phyloP scores from a whole-genome alignment of 768 basidiomycete species.

The Psilocybe cyanescens region DNA sequence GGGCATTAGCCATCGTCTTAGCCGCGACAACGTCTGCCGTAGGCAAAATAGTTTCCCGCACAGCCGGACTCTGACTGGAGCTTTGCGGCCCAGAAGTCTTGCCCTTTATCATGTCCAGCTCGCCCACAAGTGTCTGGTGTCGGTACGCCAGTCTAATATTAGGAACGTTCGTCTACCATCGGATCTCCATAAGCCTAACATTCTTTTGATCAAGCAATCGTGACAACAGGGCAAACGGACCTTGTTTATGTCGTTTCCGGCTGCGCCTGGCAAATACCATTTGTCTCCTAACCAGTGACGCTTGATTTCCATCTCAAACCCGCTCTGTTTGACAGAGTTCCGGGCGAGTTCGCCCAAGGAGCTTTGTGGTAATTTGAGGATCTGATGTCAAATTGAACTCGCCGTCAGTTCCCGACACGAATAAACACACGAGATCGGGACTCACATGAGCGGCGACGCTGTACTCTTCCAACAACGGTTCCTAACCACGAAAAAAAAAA shows the following conservation, averaged over 20 bases:
- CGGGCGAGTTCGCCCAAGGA: constrained; percentile 97
- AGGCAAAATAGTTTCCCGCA: constrained; percentile 26
- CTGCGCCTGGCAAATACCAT: constrained; percentile 93
- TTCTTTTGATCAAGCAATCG: background rate
- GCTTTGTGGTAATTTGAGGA: constrained; percentile 94
- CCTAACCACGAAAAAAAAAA: constrained; percentile 45
- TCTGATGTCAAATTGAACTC: constrained; percentile 48
- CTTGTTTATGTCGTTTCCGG: constrained; percentile 97
- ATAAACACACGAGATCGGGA: background rate
- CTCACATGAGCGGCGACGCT: constrained; percentile 95
- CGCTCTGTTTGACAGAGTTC: constrained; percentile 95
- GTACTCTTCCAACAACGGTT: constrained; percentile 95
- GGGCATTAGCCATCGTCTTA: constrained; percentile 33
- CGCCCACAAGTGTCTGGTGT: constrained; percentile 87
- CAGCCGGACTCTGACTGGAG: constrained; percentile 15
- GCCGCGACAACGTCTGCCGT: constrained; percentile 41
- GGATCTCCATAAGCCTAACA: background rate
- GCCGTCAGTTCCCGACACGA: background rate
- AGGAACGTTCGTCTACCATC: constrained; percentile 90
- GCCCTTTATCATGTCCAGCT: constrained; percentile 69
- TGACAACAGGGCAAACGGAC: constrained; percentile 38
- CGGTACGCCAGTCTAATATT: constrained; percentile 89
- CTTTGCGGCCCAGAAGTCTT: constrained; percentile 20
- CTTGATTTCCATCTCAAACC: constrained; percentile 98
- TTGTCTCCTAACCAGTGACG: constrained; percentile 92